Evolutionary conservation across 2,329 filamentous ascomycete species (phyloP).

Genomic region (Clonostachys sp.): DNA sequence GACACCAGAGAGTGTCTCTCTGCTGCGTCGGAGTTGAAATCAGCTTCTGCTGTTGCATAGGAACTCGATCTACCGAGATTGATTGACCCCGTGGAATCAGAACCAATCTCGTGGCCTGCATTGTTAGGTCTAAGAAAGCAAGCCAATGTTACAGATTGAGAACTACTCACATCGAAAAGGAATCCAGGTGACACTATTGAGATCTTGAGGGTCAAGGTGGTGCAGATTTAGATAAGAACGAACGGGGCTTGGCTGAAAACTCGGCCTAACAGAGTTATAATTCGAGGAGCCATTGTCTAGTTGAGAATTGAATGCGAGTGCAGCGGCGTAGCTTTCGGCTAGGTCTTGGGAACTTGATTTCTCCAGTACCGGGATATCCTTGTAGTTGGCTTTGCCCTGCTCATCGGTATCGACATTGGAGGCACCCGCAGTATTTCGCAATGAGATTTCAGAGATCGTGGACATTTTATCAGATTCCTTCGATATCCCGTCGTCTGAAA

Average conservation of each 20-base stretch:
- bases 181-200: slow-evolving; percentile 26
- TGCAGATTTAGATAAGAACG: slow-evolving; percentile 16
- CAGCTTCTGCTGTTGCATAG: slow-evolving; percentile 15
- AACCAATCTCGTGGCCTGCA: too few species aligned
- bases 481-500: too few species aligned
- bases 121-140: too few species aligned
- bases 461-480: too few species aligned
- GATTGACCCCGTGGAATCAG: too few species aligned
- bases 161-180: slow-evolving; percentile 23
- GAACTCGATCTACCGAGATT: slow-evolving; percentile 9
- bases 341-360: slow-evolving; percentile 3
- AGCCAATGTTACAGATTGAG: background rate
- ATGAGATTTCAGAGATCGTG: too few species aligned
- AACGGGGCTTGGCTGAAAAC: slow-evolving; percentile 23
- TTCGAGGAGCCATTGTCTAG: slow-evolving; percentile 20
- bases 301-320: slow-evolving; percentile 6
- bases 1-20: background rate
- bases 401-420: too few species aligned
- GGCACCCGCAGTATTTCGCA: too few species aligned
- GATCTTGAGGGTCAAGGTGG: slow-evolving; percentile 19
- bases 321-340: slow-evolving; percentile 6
- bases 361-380: background rate
- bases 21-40: background rate
- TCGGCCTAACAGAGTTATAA: slow-evolving; percentile 24
- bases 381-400: too few species aligned